Conservation (phyloP, 2,329 filamentous ascomycete species). For the Madurella fahalii region DNA sequence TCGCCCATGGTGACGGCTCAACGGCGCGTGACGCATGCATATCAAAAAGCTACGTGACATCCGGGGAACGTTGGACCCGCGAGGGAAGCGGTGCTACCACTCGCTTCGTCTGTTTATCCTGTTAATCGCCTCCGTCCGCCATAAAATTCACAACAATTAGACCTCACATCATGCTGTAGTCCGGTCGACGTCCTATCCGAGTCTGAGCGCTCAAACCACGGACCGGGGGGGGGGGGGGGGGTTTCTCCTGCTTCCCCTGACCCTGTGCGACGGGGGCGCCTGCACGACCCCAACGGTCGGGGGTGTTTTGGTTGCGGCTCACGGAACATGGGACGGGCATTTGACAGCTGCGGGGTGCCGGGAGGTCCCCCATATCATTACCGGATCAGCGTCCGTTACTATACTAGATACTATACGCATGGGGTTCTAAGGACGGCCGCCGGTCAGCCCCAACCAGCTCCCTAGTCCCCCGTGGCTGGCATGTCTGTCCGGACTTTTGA, state of each 20-base stretch:
- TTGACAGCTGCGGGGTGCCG: neutral
- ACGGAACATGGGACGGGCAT: neutral
- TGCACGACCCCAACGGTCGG: slow-evolving; percentile 8
- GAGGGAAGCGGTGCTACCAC: slow-evolving; percentile 3
- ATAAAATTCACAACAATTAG: neutral
- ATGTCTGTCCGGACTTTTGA: neutral
- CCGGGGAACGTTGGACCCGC: neutral
- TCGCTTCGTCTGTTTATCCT: neutral
- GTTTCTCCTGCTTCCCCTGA: neutral
- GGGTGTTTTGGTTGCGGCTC: neutral
- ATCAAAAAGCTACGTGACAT: slow-evolving; percentile 8
- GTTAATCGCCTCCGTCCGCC: neutral
- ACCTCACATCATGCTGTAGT: neutral
- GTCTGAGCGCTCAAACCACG: too few relatives aligned
- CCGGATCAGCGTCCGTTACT: neutral
- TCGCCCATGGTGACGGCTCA: neutral
- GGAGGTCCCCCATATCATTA: neutral
- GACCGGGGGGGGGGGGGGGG: too few relatives aligned
- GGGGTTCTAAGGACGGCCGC: neutral
- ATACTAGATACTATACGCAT: neutral
- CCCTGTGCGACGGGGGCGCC: slow-evolving; percentile 8
- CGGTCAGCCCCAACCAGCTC: too few relatives aligned
- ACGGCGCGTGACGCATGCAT: neutral
- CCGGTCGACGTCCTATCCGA: neutral
- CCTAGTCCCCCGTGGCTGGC: neutral